These are phyloP conservation scores for Colletotrichum simmondsii DNA, from an alignment of 2,329 filamentous ascomycete genomes.

Conservation along the genomic window DNA sequence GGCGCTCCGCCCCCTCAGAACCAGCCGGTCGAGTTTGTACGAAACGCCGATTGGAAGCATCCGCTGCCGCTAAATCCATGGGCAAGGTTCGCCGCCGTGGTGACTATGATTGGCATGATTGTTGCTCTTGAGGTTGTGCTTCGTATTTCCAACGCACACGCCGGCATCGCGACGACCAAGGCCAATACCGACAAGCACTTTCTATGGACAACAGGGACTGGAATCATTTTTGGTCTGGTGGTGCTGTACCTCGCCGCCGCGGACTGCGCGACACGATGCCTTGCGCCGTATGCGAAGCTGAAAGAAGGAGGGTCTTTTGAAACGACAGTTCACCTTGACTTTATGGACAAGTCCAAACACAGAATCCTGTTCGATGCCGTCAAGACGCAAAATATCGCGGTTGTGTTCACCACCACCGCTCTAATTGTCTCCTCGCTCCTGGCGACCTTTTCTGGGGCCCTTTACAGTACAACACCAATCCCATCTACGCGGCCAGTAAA, in stretches of 20 bases:
- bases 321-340: slow-evolving; percentile 44
- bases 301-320: slow-evolving; percentile 40
- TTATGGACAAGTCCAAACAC: slow-evolving; percentile 44
- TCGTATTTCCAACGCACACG: slow-evolving; percentile 41
- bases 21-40: slow-evolving; percentile 28
- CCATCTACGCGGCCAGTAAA: slow-evolving; percentile 38
- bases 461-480: slow-evolving; percentile 45
- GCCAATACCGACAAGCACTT: slow-evolving; percentile 43
- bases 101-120: slow-evolving; percentile 44
- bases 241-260: slow-evolving; percentile 44
- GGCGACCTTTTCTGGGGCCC: slow-evolving; percentile 43
- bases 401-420: slow-evolving; percentile 40
- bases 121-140: slow-evolving; percentile 47
- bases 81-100: slow-evolving; percentile 40
- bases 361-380: slow-evolving; percentile 42
- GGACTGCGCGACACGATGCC: slow-evolving; percentile 45
- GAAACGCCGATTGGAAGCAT: slow-evolving; percentile 41
- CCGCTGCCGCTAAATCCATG: slow-evolving; percentile 43
- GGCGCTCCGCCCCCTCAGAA: slow-evolving; percentile 28
- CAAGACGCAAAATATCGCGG: slow-evolving; percentile 40
- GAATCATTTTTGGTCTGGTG: slow-evolving; percentile 41
- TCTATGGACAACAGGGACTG: slow-evolving; percentile 48
- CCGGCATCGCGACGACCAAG: slow-evolving; percentile 44
- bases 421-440: slow-evolving; percentile 44
- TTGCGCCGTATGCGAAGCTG: slow-evolving; percentile 47